phyloP scores from a whole-genome alignment of 805 yeast genomes.

The Wickerhamiella sergipiensis region DNA sequence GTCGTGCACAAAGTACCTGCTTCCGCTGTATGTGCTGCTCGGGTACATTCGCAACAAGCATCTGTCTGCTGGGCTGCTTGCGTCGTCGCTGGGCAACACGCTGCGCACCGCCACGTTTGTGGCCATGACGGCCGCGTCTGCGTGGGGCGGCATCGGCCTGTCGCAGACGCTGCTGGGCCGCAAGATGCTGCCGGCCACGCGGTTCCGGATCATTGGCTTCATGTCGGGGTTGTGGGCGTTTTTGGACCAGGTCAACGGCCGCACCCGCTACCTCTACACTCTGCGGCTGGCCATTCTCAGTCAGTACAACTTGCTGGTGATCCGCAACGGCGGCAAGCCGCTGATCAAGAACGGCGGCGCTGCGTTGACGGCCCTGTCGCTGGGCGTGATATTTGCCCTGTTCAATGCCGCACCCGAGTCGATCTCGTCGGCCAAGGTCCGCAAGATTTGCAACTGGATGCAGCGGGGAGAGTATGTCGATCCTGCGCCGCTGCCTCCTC shows the following conservation, averaged over 20 bases:
- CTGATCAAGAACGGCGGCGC: conserved; percentile 22
- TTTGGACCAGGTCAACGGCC: conserved; percentile 23
- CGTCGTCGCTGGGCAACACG: conserved; percentile 8
- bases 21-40: conserved; percentile 19
- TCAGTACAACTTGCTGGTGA: conserved; percentile 23
- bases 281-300: conserved; percentile 26
- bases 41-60: conserved; percentile 9
- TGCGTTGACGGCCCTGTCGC: conserved; percentile 21
- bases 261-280: conserved; percentile 24
- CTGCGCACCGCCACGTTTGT: conserved; percentile 23
- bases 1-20: conserved; percentile 18
- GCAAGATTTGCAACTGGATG: conserved; percentile 24
- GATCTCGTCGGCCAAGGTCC: conserved; percentile 14
- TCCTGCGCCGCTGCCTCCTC: conserved; percentile 9
- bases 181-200: conserved; percentile 19
- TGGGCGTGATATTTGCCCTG: conserved; percentile 17
- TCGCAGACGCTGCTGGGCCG: conserved; percentile 23
- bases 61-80: not conserved
- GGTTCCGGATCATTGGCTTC: conserved; percentile 29
- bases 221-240: conserved; percentile 31
- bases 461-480: conserved; percentile 19
- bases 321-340: conserved; percentile 18
- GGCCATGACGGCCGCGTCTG: conserved; percentile 25
- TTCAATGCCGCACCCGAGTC: conserved; percentile 13
- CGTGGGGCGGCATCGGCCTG: conserved; percentile 28